Evolutionary conservation across 371 early-diverging fungal genomes (phyloP).

Genomic region (Actinomortierella wolfii): DNA sequence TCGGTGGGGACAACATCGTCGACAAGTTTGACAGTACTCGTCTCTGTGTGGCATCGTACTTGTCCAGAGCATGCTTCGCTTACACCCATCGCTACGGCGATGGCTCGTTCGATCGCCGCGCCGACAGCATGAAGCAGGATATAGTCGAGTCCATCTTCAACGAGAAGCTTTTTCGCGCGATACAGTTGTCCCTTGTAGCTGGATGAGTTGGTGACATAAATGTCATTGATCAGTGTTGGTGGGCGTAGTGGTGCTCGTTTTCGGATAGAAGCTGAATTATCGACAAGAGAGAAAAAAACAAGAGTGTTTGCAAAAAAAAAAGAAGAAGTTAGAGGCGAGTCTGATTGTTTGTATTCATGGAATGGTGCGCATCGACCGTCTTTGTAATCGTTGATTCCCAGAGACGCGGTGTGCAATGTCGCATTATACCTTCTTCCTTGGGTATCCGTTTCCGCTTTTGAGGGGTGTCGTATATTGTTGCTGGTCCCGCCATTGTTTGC

Average conservation of each 20-base stretch:
- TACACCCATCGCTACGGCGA: constrained; percentile 38
- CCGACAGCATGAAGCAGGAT: constrained; percentile 40
- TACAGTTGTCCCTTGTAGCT: constrained; percentile 41
- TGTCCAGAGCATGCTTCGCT: constrained; percentile 34
- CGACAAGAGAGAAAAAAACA: too few species aligned
- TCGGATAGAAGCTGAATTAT: constrained; percentile 20
- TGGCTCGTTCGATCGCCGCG: constrained; percentile 39
- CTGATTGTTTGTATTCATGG: too few species aligned
- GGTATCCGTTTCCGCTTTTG: constrained; percentile 31
- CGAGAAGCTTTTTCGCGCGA: constrained; percentile 32
- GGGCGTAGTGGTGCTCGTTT: constrained; percentile 37
- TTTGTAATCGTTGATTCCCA: not conserved
- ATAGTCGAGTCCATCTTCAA: constrained; percentile 34
- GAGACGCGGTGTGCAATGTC: too few species aligned
- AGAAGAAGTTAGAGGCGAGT: too few species aligned
- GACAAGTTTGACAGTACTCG: constrained; percentile 30
- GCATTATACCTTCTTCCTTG: constrained; percentile 29
- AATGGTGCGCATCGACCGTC: too few species aligned
- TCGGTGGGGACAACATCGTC: constrained; percentile 37
- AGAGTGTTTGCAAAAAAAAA: too few species aligned
- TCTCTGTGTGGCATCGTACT: constrained; percentile 43
- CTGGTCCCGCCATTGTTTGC: too few species aligned
- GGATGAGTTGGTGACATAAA: constrained; percentile 33
- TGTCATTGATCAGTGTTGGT: constrained; percentile 28
- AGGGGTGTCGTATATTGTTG: too few species aligned